A percentile compares a stretch with the other conserved stretches of the same genome.
phyloP scores from a whole-genome alignment of 164 flowering plant species.

The Vitis vinifera region DNA sequence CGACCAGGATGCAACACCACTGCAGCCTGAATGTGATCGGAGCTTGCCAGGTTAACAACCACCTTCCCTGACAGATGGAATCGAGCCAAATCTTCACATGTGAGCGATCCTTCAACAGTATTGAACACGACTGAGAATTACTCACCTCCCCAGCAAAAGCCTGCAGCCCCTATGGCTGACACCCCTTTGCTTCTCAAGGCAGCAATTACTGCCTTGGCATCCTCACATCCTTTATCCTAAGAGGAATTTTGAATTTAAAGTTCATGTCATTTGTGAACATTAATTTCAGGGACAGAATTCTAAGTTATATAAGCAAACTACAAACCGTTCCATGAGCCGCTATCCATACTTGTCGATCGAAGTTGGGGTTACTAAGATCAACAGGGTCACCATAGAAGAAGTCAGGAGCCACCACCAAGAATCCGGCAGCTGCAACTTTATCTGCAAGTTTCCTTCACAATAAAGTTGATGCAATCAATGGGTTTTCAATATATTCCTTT shows the following conservation, averaged over 20 bases:
- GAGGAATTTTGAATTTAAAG: background rate
- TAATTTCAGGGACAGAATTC: background rate
- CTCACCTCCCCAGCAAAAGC: conserved; percentile 55
- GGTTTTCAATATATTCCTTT: background rate
- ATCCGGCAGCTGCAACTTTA: conserved; percentile 28
- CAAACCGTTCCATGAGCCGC: conserved; percentile 24
- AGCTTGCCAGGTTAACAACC: conserved; percentile 28
- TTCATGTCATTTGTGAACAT: background rate
- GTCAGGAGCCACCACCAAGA: conserved; percentile 36
- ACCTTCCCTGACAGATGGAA: conserved; percentile 28
- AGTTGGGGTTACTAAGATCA: conserved; percentile 5
- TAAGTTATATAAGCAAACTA: background rate
- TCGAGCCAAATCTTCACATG: background rate
- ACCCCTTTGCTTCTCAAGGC: conserved; percentile 41
- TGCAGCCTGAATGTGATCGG: conserved; percentile 35
- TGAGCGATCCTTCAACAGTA: background rate
- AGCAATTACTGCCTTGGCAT: conserved; percentile 39
- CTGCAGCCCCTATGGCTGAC: conserved; percentile 47
- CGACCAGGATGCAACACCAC: conserved; percentile 45
- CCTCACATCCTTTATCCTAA: conserved; percentile 51
- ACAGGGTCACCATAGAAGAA: conserved; percentile 31
- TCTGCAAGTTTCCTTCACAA: conserved; percentile 26
- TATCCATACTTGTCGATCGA: conserved; percentile 15
- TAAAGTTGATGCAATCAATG: background rate
- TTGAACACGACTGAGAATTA: no score